Evolutionary conservation across 495 filamentous ascomycete genomes (phyloP).

Genomic region (Lophiostoma macrostomum): DNA sequence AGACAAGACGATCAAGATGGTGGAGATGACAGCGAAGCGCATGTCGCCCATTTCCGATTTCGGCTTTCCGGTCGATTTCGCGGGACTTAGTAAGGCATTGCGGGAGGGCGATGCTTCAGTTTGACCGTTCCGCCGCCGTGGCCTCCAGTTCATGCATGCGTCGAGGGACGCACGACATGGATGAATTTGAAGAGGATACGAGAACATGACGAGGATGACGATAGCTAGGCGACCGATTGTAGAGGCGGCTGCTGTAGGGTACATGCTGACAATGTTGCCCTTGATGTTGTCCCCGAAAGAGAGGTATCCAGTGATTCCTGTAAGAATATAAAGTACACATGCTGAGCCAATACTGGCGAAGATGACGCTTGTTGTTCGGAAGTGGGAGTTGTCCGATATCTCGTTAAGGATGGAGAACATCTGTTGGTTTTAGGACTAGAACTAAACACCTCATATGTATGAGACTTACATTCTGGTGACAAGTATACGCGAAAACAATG

Average conservation of each 20-base stretch:
- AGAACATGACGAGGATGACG: conserved; percentile 95
- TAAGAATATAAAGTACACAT: conserved; percentile 77
- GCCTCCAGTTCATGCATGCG: conserved; percentile 89
- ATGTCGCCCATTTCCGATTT: conserved; percentile 69
- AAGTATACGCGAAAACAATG: conserved; percentile 97
- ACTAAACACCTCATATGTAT: neutral
- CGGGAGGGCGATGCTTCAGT: conserved; percentile 38
- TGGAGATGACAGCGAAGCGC: conserved; percentile 87
- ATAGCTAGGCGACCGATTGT: conserved; percentile 94
- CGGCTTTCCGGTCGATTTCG: conserved; percentile 14
- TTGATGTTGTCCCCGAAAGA: conserved; percentile 83
- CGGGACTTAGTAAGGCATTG: conserved; percentile 21
- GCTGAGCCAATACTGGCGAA: conserved; percentile 78
- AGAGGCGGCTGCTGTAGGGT: conserved; percentile 72
- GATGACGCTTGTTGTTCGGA: conserved; percentile 76
- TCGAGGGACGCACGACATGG: conserved; percentile 91
- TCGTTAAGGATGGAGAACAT: conserved; percentile 99
- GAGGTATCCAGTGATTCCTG: conserved; percentile 91
- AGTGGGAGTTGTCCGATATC: conserved; percentile 79
- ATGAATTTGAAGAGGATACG: conserved; percentile 91
- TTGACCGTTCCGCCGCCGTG: conserved; percentile 45
- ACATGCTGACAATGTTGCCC: conserved; percentile 94
- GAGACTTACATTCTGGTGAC: conserved; percentile 84
- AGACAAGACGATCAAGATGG: conserved; percentile 73
- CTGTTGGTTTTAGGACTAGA: conserved; percentile 43